Base-by-base conservation (phyloP, 257 asterid species). In the Ocimum tenuiflorum region DNA sequence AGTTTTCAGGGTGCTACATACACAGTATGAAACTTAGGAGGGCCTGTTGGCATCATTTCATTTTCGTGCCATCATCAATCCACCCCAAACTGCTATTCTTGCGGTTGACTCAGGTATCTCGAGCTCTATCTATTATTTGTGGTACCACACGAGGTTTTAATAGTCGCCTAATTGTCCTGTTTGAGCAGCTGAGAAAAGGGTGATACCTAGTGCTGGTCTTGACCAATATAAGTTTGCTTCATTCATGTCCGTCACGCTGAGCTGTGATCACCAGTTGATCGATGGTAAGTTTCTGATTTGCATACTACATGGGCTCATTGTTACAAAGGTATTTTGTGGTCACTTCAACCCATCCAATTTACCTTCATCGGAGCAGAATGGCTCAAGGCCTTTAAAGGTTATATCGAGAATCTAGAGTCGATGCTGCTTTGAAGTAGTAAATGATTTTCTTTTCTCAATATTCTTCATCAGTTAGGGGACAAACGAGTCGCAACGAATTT, bases 41-140 rank as follows among this genome's bases (percentile, higher is more conserved):
- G 99, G 27, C 97, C 97, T 55, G 88, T 88, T 64, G 97, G 97
- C 77, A 82, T 94, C 80, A 94, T 90, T n/a, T 82, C 96, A 94
- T 68, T 94, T 94, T 67, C 88, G 99, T 74, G 99, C 97, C 74
- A 90, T 94, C 45, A 84, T 94, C 76, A 90, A 88, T 67, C 99
- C 97, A 74, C 99, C 99, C 29, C 99, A 94, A 75, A 60, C 96
- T 0, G 99, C 88, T 78, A 88, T 94, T 82, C 85, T 94, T 19
- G 99, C 99, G 36, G 92, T 94, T 59, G 97, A 95, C 10, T 86
- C 95, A 14, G 96, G 99, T 94, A 63, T 75, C 78, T 69, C 61
- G 49, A 60, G 22, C 63, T 67, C 45, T 48, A 10, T 53, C 36
- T 47, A 11, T 50, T 14, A 8, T 18, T 35, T 46, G 39, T 1